Evolutionary conservation across 2,329 filamentous ascomycete species (phyloP).

Genomic region (Geosmithia flava): DNA sequence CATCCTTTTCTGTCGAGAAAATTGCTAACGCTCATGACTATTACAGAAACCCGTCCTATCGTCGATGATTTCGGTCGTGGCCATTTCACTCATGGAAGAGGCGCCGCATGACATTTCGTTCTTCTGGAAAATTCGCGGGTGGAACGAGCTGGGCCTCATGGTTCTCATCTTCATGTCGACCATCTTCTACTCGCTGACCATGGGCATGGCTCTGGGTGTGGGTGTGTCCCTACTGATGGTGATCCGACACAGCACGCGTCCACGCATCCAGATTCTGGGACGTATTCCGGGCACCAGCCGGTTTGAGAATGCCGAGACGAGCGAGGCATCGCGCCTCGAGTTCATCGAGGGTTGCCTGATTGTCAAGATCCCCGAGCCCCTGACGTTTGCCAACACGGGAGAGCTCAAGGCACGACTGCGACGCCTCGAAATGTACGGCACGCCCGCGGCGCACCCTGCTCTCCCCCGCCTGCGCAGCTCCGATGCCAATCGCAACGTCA

Average conservation of each 20-base stretch:
- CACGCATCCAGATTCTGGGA: conserved; percentile 91
- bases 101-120: conserved; percentile 85
- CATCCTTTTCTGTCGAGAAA: neutral
- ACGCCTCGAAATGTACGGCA: conserved; percentile 84
- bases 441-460: conserved; percentile 70
- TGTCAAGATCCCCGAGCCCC: conserved; percentile 91
- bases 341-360: conserved; percentile 88
- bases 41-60: conserved; percentile 80
- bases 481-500: conserved; percentile 82
- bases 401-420: conserved; percentile 75
- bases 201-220: conserved; percentile 89
- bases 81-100: conserved; percentile 90
- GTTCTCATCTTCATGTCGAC: conserved; percentile 79
- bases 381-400: conserved; percentile 95
- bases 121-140: conserved; percentile 76
- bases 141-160: conserved; percentile 81
- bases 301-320: conserved; percentile 72
- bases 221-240: conserved; percentile 82
- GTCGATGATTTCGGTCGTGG: conserved; percentile 90
- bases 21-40: neutral
- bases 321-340: conserved; percentile 59
- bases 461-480: conserved; percentile 64
- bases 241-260: conserved; percentile 79
- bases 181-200: conserved; percentile 86
- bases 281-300: conserved; percentile 71